phyloP scores from a whole-genome alignment of 139 green algal genomes.

The Chlamydomonas sphaeroides region DNA sequence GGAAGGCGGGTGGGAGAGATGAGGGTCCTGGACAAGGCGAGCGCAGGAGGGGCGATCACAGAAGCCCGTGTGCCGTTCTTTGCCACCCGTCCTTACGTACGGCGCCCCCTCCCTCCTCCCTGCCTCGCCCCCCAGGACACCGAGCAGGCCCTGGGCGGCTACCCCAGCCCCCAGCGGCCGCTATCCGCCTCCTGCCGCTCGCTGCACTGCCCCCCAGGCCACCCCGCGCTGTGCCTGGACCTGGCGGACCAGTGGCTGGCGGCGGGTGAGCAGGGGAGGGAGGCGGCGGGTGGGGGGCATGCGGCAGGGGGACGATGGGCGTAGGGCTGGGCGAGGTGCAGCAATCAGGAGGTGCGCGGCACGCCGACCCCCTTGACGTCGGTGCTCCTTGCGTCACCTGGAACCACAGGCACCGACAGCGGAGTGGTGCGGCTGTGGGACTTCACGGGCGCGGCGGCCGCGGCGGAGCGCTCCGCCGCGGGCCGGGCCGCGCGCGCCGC shows the following conservation, averaged over 20 bases:
- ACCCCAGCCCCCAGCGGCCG: background rate
- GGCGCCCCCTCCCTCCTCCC: no score
- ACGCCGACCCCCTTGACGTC: no score
- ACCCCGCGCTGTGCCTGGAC: conserved; percentile 58
- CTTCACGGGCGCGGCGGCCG: conserved; percentile 51
- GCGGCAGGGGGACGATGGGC: background rate
- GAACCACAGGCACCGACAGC: conserved; percentile 42
- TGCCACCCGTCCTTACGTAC: no score
- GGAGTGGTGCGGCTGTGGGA: conserved; percentile 53
- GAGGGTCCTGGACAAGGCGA: no score
- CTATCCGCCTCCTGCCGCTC: conserved; percentile 18
- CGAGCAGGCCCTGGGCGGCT: conserved; percentile 10
- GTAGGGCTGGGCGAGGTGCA: no score
- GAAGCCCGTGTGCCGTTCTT: no score
- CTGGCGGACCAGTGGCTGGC: conserved; percentile 63
- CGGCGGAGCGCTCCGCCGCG: conserved; percentile 44
- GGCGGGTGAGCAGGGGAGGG: conserved; percentile 23
- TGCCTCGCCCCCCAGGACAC: conserved; percentile 1
- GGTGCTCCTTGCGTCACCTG: no score
- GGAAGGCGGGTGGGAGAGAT: no score
- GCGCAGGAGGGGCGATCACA: no score
- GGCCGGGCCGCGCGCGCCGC: conserved; percentile 32
- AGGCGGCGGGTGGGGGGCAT: background rate
- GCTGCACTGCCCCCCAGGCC: conserved; percentile 32
- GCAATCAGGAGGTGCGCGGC: no score